Evolutionary conservation across 805 yeast species (phyloP), one percentile per base, ranked within the genome.

Genomic region (Wickerhamomyces rabaulensis): DNA sequence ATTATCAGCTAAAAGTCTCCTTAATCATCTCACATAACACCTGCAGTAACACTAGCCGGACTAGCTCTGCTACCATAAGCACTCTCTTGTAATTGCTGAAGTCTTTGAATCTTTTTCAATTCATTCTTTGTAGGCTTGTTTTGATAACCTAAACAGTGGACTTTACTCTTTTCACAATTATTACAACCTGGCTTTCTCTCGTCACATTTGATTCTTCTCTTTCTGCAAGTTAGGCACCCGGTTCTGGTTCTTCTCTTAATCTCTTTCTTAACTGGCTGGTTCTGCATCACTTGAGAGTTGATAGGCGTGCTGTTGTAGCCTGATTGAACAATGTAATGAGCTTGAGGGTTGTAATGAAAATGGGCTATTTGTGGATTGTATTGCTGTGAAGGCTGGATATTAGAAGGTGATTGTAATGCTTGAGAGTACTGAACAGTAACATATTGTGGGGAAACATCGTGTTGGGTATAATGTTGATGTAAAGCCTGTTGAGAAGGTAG

Each of bases 151-250:
- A 51, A 48, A 45, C 58, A 54, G 16, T 41, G 47, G n/a, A 52
- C 41, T 42, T 47, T 51, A 22, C 53, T 48, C 44, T 53, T 54
- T 39, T 48, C 50, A 42, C 62, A 58, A 37, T 52, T 52, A 9
- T 35, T 27, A 17, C 62, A 58, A 9, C 39, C 41, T 17, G 61
- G 61, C 36, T 56, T 52, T n/a, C 50, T 42, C 38, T 58, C 62
- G 42, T 58, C 62, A 42, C 62, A 58, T 27, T 57, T 58, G 35
- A 56, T 54, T 33, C 57, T 44, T 43, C 62, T 50, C 40, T 51
- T 53, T 21, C 60, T 56, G 39, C 62, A 58, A 3, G 56, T 54
- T 7, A 55, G 17, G n/a, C 62, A 58, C 1, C 62, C 62, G 1
- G 55, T 58, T 36, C 53, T 45, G 2, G 51, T 56, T 41, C 56